Conservation (phyloP, 176 grass and related monocot species). For the Hordeum marinum region DNA sequence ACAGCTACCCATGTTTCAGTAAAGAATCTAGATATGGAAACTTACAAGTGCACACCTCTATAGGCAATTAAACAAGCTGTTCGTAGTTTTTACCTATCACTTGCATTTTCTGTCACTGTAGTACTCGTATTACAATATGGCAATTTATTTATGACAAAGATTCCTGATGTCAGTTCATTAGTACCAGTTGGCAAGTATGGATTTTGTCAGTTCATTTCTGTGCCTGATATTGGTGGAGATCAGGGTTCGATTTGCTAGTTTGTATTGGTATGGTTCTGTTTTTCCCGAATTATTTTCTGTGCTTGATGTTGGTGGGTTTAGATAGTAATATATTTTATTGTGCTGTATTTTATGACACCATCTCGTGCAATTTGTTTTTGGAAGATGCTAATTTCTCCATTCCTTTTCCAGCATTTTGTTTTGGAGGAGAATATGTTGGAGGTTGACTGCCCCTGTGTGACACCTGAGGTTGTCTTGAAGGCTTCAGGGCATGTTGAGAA, state of each 20-base stretch:
- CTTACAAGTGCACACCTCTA: neutral
- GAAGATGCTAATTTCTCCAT: neutral
- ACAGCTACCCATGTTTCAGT: neutral
- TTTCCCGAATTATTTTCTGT: neutral
- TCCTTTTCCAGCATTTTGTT: slow-evolving; percentile 63
- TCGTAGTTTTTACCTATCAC: neutral
- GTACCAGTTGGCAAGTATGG: neutral
- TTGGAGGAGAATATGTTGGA: slow-evolving; percentile 86
- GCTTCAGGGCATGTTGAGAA: slow-evolving; percentile 87
- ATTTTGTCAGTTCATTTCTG: neutral
- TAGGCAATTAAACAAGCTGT: neutral
- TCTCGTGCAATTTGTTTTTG: neutral
- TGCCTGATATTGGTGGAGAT: neutral
- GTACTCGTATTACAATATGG: neutral
- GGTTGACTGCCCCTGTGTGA: slow-evolving; percentile 84
- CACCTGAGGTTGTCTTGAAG: slow-evolving; percentile 65
- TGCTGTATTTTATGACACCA: neutral
- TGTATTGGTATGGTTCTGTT: neutral
- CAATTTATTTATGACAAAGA: neutral
- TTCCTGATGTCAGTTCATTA: neutral
- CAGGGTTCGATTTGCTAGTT: neutral
- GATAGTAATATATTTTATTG: neutral
- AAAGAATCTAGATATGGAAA: neutral
- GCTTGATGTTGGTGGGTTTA: neutral
- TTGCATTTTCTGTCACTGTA: neutral